phyloP scores from a whole-genome alignment of 805 yeast species.

The Candida hungchunana region DNA sequence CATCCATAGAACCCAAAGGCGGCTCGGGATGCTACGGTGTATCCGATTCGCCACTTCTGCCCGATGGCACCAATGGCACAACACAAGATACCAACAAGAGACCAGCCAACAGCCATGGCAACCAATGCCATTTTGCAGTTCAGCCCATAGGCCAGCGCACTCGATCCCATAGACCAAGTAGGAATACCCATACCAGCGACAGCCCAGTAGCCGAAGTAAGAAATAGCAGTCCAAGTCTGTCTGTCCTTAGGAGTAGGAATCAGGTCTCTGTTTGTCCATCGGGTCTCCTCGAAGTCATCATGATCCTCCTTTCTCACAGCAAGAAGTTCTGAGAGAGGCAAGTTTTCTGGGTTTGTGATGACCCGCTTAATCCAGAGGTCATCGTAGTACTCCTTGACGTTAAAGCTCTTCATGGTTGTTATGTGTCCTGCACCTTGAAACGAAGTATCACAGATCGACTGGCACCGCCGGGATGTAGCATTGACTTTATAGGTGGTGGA shows the following conservation, averaged over 20 bases:
- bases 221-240: slow-evolving; percentile 34
- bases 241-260: slow-evolving; percentile 34
- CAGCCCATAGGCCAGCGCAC: slow-evolving; percentile 26
- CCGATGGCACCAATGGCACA: slow-evolving; percentile 27
- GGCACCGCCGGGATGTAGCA: too few relatives aligned
- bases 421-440: too few relatives aligned
- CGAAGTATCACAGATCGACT: too few relatives aligned
- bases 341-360: slow-evolving; percentile 13
- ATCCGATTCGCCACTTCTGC: slow-evolving; percentile 33
- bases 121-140: slow-evolving; percentile 28
- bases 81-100: slow-evolving; percentile 22
- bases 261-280: slow-evolving; percentile 33
- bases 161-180: slow-evolving; percentile 34
- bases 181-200: slow-evolving; percentile 34
- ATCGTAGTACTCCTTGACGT: slow-evolving; percentile 6
- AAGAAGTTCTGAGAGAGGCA: slow-evolving; percentile 12
- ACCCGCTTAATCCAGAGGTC: slow-evolving; percentile 15
- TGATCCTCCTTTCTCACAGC: slow-evolving; percentile 14
- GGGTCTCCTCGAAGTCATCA: slow-evolving; percentile 14
- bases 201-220: slow-evolving; percentile 35
- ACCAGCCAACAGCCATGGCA: slow-evolving; percentile 27
- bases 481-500: too few relatives aligned
- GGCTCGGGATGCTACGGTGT: slow-evolving; percentile 34
- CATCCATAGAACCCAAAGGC: slow-evolving; percentile 35
- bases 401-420: too few relatives aligned